Percentiles rank a stretch among this genome's conserved stretches.
Evolutionary conservation across 2,329 filamentous ascomycete species (phyloP).

Genomic region (Penicillium sp.): DNA sequence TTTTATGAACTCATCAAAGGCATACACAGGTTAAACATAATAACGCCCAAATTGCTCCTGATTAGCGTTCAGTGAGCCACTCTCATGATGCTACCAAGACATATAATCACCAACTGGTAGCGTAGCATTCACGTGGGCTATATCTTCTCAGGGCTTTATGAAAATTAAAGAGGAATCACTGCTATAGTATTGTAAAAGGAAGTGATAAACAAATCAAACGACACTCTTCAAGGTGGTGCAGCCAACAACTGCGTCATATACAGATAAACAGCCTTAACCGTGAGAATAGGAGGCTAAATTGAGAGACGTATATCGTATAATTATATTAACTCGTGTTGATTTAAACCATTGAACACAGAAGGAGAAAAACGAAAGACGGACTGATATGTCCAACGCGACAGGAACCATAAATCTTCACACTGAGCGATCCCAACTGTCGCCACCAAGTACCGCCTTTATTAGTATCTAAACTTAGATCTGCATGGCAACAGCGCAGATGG

Average conservation of each 20-base stretch:
- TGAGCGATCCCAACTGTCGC: neutral
- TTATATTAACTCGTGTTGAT: slow-evolving; percentile 5
- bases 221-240: no score
- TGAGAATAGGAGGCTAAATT: neutral
- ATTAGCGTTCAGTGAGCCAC: no score
- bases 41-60: no score
- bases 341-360: slow-evolving; percentile 5
- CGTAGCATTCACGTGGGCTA: no score
- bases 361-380: neutral
- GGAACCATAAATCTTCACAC: slow-evolving; percentile 3
- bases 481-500: slow-evolving; percentile 23
- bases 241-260: neutral
- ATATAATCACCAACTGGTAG: no score
- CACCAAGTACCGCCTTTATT: neutral
- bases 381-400: slow-evolving; percentile 8
- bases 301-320: slow-evolving; percentile 8
- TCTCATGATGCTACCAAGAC: no score
- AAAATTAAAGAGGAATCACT: no score
- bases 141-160: no score
- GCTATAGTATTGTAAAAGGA: no score
- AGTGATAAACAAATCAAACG: no score
- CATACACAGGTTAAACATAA: no score
- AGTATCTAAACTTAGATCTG: slow-evolving; percentile 16
- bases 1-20: no score
- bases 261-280: neutral